Base-by-base conservation (phyloP, 768 basidiomycete genomes). In the Clathrus columnatus region DNA sequence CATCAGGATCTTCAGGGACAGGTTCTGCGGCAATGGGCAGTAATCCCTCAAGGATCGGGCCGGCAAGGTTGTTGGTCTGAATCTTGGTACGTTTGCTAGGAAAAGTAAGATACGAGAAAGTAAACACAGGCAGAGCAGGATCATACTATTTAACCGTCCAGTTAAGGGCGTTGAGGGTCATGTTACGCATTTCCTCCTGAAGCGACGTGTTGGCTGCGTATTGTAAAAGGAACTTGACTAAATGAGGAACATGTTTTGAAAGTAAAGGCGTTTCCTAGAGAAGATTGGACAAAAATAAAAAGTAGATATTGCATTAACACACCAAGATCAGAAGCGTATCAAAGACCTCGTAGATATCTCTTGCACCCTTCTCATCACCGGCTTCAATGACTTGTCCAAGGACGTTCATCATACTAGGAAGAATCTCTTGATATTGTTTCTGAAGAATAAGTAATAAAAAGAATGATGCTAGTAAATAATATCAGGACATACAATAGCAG, bases 61-160 rank as follows among this genome's bases (percentile, higher is more conserved):
- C 80, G 16, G 91, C 92, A 56, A 99, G 77, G 65, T 82, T 81
- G 58, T 92, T 79, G 62, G 80, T 80, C 70, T 96, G 92, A 32
- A 99, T 80, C 71, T 93, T 96, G 49, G 86, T 85, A 73, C 97
- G 97, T 83, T 98, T 99, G 75, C 91, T 94, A 63, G 2, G 61
- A 55, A 41, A 14, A 21, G 27, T 42, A 48, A 53, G 48, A 57
- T 51, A 47, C 62, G 61, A 51, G 43, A 49, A 41, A 21, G 54
- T 5, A 48, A 26, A 7, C 51, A 18, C 43, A n/a, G 18, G 21
- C 17, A 32, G 41, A 45, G 23, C 27, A 48, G 10, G 11, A 6
- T 72, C 85, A 63, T 64, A 85, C 92, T 98, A 98, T 76, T 94
- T 87, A 52, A 98, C 85, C 7, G 93, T 91, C 94, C 94, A 98